Evolutionary conservation across 768 basidiomycete species (phyloP), one percentile per base, ranked within the genome.

Genomic region (Trametes maxima): DNA sequence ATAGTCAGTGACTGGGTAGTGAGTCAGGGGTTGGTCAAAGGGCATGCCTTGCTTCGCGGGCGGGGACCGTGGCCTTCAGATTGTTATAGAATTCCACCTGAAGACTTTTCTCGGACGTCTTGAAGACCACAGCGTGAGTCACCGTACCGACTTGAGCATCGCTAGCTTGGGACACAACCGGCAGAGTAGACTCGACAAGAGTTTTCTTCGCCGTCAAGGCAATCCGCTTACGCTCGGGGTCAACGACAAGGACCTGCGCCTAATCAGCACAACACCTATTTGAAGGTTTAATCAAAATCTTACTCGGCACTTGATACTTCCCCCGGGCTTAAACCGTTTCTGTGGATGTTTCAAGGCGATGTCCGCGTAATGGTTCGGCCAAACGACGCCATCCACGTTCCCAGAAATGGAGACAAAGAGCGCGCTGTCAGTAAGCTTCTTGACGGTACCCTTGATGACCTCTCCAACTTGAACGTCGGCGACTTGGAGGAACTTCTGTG

Each of bases 331-430:
- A 79, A 97, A 99, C 62, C 89, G 83, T 75, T 88, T 92, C 44
- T 93, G 86, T 11, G 96, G 96, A 71, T 98, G 91, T 71, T 95
- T 97, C 67, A 98, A 81, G n/a, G 78, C 72, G 68, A 98, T 95
- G 73, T 99, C 97, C 12, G 97, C 94, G 71, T 92, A 97, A 71
- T 98, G 97, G 62, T 87, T 84, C 0, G 95, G 95, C 91, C 93
- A 97, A 21, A 98, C 81, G 25, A 97, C 89, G 28, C 92, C 97
- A 69, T 97, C 94, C 35, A 98, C 87, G 61, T 84, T 92, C 5
- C 92, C 94, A 5, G 89, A 86, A 57, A 98, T 79, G 28, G 91
- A 86, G 43, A 98, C 85, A 69, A 97, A 96, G 39, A 99, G 76
- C 0, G 85, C 89, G 36, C 84, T 81, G 59, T 92, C 88, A 2